Base-by-base conservation (phyloP, 2,329 filamentous ascomycete genomes). In the Herpotrichia juniperi region DNA sequence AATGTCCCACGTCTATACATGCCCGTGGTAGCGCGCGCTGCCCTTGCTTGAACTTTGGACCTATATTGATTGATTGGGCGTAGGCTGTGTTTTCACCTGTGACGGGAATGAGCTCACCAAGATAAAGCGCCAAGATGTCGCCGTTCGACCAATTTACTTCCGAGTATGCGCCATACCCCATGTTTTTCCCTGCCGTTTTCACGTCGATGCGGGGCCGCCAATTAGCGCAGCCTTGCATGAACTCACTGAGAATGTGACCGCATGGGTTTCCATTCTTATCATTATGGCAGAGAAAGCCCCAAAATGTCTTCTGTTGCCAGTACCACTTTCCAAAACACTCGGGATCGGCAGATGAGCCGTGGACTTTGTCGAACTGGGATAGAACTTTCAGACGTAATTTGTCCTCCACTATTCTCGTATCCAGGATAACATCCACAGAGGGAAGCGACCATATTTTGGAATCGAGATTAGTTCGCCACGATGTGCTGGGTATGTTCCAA, bases 101-200 rank as follows among this genome's bases (percentile, higher is more conserved):
- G 4, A 22, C 5, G 5, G 51, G 56, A 8, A 57, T 22, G 28
- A 59, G 24, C 28, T 54, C 48, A 42, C 54, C 51, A 22, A 56
- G 48, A 31, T 59, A 56, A 5, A 24, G 32, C 22, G 22, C 46
- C 0, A 40, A 34, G 7, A 46, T 39, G 3, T 46, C 35, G 22
- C 34, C 42, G 7, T 46, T 34, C 19, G 43, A 28, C 40, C 52
- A 55, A 11, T 37, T 19, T 37, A 26, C 45, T 17, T 30, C 39
- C 7, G 46, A 39, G 39, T 26, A 53, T 2, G 50, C 42, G 3
- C 50, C 50, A 14, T 34, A 28, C 1, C 50, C 50, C 42, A 46
- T 49, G 10, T 11, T 16, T 8, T 17, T 3, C 9, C 28, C n/a
- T 3, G 34, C 37, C 6, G 22, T 14, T 10, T 31, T 25, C 16